Evolutionary conservation across 2,329 filamentous ascomycete genomes (phyloP), one percentile per base, ranked within the genome.

Genomic region (Epichloe hybrida): DNA sequence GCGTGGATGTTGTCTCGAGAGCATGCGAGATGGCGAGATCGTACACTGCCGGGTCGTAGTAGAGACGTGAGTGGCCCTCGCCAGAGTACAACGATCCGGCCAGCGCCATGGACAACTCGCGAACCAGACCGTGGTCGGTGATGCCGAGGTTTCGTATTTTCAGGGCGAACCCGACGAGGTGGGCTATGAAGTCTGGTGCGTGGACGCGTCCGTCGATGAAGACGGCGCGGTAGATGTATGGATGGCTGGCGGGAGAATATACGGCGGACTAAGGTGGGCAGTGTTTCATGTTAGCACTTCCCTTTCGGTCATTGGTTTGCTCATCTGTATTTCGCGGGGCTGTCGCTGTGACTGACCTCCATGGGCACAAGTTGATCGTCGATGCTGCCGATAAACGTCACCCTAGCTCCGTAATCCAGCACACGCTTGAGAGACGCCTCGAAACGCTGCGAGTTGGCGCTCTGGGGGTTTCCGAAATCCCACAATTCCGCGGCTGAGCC

Each of bases 321-420:
- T 20, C 43, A 34, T 35, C 27, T 34, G 27, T 23, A 6, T n/a
- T n/a, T n/a, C 13, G 7, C 13, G 13, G 9, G 9, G 17, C 13
- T 17, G 11, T n/a, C 6, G 20, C 1, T 38, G 9, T 12, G 5
- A 60, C 70, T 62, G 66, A 86, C 84, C 74, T 96, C 91, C 62
- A 98, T 73, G 4, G 90, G 91, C 13, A 98, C 90, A 2, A 98
- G 74, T 66, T 98, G 93, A 66, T 98, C 93, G 64, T 98, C 93
- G 48, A 98, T 94, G 66, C 90, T 96, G 50, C 91, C 91, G 53
- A 95, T 77, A 64, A 90, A 96, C 0, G 89, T 86, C 46, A 97
- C 80, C 40, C 88, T 80, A 13, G 87, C 87, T 12, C 90, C 89
- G 59, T 88, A 84, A 15, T 83, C 77, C 6, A 98, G 72, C 2